Conservation (phyloP, 148 eudicot genomes). For the Cornus controversa region DNA sequence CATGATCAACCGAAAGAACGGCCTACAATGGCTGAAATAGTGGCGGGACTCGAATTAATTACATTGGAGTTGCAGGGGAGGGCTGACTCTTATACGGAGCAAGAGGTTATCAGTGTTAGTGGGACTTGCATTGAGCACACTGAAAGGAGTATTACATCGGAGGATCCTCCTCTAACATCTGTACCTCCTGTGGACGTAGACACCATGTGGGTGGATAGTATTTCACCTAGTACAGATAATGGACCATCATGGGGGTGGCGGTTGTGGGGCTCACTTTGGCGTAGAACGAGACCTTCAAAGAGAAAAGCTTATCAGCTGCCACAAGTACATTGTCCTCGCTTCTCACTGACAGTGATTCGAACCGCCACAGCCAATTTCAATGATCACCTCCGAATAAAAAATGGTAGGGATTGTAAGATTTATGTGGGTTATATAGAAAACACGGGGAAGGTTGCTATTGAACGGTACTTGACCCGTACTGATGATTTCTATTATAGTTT, state of each 20-base stretch:
- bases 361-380: constrained; percentile 9
- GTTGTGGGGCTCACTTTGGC: neutral
- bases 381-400: neutral
- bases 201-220: no score
- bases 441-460: constrained; percentile 6
- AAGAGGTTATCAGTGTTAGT: neutral
- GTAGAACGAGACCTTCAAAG: neutral
- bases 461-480: neutral
- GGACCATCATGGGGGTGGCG: neutral
- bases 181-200: no score
- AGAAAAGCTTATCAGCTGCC: neutral
- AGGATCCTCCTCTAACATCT: no score
- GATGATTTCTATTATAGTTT: neutral
- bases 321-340: neutral
- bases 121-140: neutral
- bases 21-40: no score
- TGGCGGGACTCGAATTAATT: constrained; percentile 19
- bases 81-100: neutral
- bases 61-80: constrained; percentile 17
- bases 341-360: constrained; percentile 4
- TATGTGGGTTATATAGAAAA: constrained; percentile 10
- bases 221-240: neutral
- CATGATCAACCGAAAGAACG: constrained; percentile 20
- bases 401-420: neutral
- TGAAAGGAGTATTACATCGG: neutral